Conservation (phyloP, 2,329 filamentous ascomycete genomes). For the Fusarium sp. region DNA sequence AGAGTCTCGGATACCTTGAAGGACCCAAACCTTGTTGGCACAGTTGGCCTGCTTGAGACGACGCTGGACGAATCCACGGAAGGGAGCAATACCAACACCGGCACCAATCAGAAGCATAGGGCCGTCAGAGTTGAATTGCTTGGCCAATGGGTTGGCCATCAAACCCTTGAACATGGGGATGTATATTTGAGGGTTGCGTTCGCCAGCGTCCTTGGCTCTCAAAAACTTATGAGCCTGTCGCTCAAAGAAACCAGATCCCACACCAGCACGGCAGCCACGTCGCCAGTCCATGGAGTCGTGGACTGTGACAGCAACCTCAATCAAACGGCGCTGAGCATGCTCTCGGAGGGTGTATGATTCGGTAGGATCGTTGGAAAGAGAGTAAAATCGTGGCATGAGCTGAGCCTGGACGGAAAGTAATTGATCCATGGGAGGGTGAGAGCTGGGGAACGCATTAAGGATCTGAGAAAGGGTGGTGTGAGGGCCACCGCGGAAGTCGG, state of each 20-base stretch:
- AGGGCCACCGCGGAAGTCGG: conserved; percentile 90
- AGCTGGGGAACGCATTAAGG: conserved; percentile 89
- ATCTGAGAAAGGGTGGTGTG: conserved; percentile 88
- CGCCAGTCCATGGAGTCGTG: conserved; percentile 88
- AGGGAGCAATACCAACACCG: conserved; percentile 95
- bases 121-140: conserved; percentile 90
- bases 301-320: conserved; percentile 97
- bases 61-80: conserved; percentile 96
- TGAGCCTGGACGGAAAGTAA: conserved; percentile 84
- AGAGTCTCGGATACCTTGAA: conserved; percentile 93
- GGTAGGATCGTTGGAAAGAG: conserved; percentile 94
- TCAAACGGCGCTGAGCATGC: conserved; percentile 78
- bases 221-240: conserved; percentile 80
- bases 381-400: conserved; percentile 98
- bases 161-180: conserved; percentile 98
- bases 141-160: conserved; percentile 95
- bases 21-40: conserved; percentile 97
- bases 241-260: conserved; percentile 94
- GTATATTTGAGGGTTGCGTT: conserved; percentile 70
- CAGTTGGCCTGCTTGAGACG: conserved; percentile 94
- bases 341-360: conserved; percentile 76
- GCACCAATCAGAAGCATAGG: conserved; percentile 98
- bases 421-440: conserved; percentile 85
- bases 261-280: conserved; percentile 77
- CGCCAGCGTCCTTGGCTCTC: conserved; percentile 71